Conservation (phyloP, 805 yeast species). For the Pichia paraexigua region DNA sequence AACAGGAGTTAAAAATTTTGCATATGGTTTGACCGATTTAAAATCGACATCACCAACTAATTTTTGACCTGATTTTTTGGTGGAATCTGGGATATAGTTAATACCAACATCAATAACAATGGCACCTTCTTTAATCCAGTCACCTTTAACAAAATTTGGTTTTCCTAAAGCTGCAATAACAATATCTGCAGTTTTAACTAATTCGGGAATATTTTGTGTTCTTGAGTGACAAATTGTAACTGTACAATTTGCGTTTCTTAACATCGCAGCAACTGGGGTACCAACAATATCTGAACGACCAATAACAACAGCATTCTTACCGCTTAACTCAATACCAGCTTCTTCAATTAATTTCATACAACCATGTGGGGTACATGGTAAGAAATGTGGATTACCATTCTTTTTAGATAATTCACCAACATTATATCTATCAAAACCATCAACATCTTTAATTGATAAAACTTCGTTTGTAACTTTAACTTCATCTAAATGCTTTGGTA, state of each 20-base stretch:
- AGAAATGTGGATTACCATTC: conserved; percentile 60
- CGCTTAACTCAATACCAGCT: conserved; percentile 47
- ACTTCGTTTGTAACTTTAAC: conserved; percentile 61
- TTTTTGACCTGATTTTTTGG: conserved; percentile 60
- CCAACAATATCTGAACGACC: conserved; percentile 88
- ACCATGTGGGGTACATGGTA: conserved; percentile 84
- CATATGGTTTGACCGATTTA: conserved; percentile 43
- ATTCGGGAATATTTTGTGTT: conserved; percentile 41
- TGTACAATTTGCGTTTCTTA: conserved; percentile 65
- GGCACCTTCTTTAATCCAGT: conserved; percentile 62
- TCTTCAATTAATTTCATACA: conserved; percentile 56
- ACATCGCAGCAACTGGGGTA: conserved; percentile 64
- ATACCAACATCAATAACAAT: conserved; percentile 80
- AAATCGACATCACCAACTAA: conserved; percentile 77
- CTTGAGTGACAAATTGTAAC: conserved; percentile 70
- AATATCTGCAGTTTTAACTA: conserved; percentile 59
- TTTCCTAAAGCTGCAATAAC: conserved; percentile 73
- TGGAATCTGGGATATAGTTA: conserved; percentile 59
- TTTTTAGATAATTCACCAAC: conserved; percentile 71
- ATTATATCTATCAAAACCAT: conserved; percentile 73
- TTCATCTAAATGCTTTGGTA: conserved; percentile 66
- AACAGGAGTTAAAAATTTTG: conserved; percentile 72
- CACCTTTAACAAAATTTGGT: conserved; percentile 63
- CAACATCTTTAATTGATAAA: conserved; percentile 60
- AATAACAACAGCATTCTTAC: conserved; percentile 72